phyloP scores from a whole-genome alignment of 805 yeast genomes.

The Metschnikowia aberdeeniae region DNA sequence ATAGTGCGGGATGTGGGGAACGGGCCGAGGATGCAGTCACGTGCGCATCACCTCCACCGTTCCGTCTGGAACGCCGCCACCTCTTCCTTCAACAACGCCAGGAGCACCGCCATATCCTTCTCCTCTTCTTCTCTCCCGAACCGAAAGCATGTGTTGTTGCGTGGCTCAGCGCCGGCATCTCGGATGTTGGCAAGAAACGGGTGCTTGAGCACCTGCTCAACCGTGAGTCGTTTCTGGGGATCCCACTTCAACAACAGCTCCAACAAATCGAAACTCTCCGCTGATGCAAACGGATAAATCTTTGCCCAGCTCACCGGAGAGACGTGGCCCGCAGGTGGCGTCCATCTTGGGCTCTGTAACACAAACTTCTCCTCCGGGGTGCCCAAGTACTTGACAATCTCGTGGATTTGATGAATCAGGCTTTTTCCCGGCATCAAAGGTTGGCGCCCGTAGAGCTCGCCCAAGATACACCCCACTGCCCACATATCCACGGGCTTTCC shows the following conservation, averaged over 20 bases:
- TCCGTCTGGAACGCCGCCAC: conserved; percentile 20
- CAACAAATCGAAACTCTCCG: conserved; percentile 49
- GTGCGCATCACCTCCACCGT: background rate
- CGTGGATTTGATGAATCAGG: conserved; percentile 65
- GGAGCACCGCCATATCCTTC: conserved; percentile 16
- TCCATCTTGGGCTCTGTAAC: background rate
- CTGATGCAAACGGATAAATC: conserved; percentile 61
- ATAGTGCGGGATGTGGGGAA: conserved; percentile 1
- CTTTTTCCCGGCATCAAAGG: conserved; percentile 79
- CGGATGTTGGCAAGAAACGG: conserved; percentile 53
- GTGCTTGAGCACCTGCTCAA: conserved; percentile 55
- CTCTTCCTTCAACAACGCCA: conserved; percentile 19
- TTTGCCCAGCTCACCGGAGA: conserved; percentile 45
- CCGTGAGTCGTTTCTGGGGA: conserved; percentile 48
- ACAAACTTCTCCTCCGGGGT: conserved; percentile 40
- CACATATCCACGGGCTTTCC: conserved; percentile 78
- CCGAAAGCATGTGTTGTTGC: conserved; percentile 49
- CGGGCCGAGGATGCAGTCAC: background rate
- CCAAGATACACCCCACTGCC: conserved; percentile 91
- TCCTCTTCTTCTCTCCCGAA: conserved; percentile 56
- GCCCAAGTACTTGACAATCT: conserved; percentile 68
- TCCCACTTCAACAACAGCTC: conserved; percentile 62
- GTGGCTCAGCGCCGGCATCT: conserved; percentile 53
- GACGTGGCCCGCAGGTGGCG: conserved; percentile 38
- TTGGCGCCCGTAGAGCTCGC: conserved; percentile 74